Evolutionary conservation across 176 grass and related monocot species (phyloP).

Genomic region (Elaeis guineensis): DNA sequence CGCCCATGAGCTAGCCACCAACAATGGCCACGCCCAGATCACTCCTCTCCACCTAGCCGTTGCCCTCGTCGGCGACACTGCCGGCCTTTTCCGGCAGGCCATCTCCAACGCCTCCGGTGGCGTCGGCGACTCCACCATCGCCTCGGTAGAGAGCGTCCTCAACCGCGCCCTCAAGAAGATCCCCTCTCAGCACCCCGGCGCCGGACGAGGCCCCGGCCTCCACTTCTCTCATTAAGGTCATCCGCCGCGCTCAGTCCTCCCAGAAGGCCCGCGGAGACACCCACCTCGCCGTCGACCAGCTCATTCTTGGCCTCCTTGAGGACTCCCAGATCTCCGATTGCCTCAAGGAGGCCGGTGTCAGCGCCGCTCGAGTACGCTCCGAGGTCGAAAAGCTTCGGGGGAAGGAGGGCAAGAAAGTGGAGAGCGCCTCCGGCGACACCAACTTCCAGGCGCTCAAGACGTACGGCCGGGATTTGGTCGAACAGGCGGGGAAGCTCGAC

Average conservation of each 20-base stretch:
- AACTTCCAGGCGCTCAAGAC: slow-evolving; percentile 65
- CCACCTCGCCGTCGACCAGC: slow-evolving; percentile 49
- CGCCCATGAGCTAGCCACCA: slow-evolving; percentile 62
- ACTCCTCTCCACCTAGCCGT: slow-evolving; percentile 64
- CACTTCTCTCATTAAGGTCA: slow-evolving; percentile 47
- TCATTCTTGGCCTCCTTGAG: slow-evolving; percentile 48
- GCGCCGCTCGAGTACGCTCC: slow-evolving; percentile 34
- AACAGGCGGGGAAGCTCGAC: slow-evolving; percentile 55
- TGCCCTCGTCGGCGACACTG: slow-evolving; percentile 33
- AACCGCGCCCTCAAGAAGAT: slow-evolving; percentile 44
- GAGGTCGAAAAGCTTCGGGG: slow-evolving; percentile 59
- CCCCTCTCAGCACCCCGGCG: slow-evolving; percentile 45
- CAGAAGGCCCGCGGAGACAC: slow-evolving; percentile 22
- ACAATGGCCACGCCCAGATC: slow-evolving; percentile 56
- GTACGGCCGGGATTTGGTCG: slow-evolving; percentile 57
- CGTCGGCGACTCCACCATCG: slow-evolving; percentile 11
- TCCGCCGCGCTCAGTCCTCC: slow-evolving; percentile 55
- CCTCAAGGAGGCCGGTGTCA: slow-evolving; percentile 51
- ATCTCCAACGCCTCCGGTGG: slow-evolving; percentile 38
- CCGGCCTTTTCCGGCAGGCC: slow-evolving; percentile 50
- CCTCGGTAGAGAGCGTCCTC: slow-evolving; percentile 59
- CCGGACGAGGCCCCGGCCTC: slow-evolving; percentile 48
- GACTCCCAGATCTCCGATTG: slow-evolving; percentile 42
- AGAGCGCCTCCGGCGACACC: slow-evolving; percentile 52
- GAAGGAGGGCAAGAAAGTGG: slow-evolving; percentile 26